These are phyloP conservation scores for Aspergillus bridgeri DNA, from an alignment of 495 filamentous ascomycete species.

Conservation along the genomic window DNA sequence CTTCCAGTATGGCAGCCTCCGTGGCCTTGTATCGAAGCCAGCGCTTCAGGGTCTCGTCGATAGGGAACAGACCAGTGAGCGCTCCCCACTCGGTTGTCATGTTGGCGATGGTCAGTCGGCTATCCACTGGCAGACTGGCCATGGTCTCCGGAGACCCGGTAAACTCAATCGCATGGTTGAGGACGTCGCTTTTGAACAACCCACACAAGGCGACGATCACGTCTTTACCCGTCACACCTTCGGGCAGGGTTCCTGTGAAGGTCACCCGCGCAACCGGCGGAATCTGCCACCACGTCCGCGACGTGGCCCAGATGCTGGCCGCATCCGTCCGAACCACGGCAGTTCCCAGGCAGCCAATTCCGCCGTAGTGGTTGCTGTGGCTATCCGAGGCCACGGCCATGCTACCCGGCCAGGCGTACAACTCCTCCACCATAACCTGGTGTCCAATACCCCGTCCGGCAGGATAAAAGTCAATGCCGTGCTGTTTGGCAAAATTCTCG, in stretches of 20 bases:
- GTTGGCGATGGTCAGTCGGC: conserved; percentile 81
- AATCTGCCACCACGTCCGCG: conserved; percentile 84
- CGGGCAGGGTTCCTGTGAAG: conserved; percentile 68
- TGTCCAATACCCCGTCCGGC: conserved; percentile 84
- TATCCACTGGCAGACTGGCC: conserved; percentile 68
- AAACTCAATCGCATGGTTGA: conserved; percentile 94
- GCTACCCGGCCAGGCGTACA: conserved; percentile 79
- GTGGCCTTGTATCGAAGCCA: conserved; percentile 82
- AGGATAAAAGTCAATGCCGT: conserved; percentile 81
- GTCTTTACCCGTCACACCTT: conserved; percentile 90
- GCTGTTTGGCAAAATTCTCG: conserved; percentile 77
- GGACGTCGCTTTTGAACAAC: conserved; percentile 82
- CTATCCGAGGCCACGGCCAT: conserved; percentile 78
- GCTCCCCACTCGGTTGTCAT: conserved; percentile 98
- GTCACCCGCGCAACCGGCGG: conserved; percentile 81
- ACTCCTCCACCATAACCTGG: conserved; percentile 87
- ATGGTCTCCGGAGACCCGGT: conserved; percentile 76
- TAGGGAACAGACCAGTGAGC: conserved; percentile 76
- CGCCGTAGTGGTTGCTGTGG: conserved; percentile 92
- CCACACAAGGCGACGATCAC: conserved; percentile 89
- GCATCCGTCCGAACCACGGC: conserved; percentile 86
- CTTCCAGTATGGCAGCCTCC: conserved; percentile 52
- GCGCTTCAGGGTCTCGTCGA: conserved; percentile 65
- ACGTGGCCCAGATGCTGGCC: conserved; percentile 82
- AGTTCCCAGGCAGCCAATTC: conserved; percentile 71